These are phyloP conservation scores for Cyberlindnera euphorbiiphila DNA, from an alignment of 805 yeast genomes.

Conservation along the genomic window DNA sequence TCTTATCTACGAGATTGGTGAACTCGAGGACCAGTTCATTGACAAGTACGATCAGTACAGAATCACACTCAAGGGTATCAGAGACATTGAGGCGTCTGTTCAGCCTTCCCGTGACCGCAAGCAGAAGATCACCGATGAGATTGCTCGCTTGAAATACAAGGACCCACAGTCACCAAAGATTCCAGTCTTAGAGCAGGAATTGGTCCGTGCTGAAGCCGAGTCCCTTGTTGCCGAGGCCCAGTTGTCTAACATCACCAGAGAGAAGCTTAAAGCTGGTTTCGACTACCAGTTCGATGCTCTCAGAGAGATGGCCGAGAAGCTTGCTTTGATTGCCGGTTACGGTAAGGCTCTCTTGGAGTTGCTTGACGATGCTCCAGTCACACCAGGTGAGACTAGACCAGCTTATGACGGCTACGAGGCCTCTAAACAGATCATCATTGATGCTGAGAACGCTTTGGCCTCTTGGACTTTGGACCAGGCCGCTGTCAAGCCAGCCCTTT, in stretches of 20 bases:
- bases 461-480: conserved; percentile 97
- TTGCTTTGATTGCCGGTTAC: conserved; percentile 96
- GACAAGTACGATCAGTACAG: conserved; percentile 98
- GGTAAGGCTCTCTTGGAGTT: conserved; percentile 96
- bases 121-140: conserved; percentile 95
- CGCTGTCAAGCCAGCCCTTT: conserved; percentile 88
- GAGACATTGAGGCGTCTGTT: conserved; percentile 96
- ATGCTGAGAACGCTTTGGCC: conserved; percentile 92
- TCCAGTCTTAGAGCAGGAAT: conserved; percentile 93
- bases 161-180: conserved; percentile 97
- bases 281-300: conserved; percentile 94
- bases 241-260: conserved; percentile 96
- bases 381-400: conserved; percentile 99
- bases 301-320: conserved; percentile 93
- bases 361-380: conserved; percentile 93
- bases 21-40: conserved; percentile 95
- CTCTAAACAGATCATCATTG: conserved; percentile 94
- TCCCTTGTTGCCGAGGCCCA: conserved; percentile 99
- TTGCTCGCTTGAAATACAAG: conserved; percentile 96
- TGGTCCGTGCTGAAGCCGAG: conserved; percentile 99
- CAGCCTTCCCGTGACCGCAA: conserved; percentile 98
- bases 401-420: conserved; percentile 98
- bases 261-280: conserved; percentile 95
- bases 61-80: conserved; percentile 86
- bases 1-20: conserved; percentile 92